Base-by-base conservation (phyloP, 108 stramenopile genomes). In the Mediolabrus comicus region DNA sequence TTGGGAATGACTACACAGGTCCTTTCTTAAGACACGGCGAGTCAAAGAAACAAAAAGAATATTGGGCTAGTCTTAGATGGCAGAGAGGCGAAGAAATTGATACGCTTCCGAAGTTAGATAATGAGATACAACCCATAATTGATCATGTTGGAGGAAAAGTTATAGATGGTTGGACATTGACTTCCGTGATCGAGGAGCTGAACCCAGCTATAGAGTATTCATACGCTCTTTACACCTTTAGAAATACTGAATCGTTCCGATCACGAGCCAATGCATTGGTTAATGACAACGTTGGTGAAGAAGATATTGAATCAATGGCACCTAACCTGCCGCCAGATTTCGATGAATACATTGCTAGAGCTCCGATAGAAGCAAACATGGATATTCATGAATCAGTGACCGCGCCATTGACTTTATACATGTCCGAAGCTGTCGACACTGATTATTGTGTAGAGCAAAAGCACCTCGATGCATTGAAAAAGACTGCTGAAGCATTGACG, bases 1-100 rank as follows among this genome's bases (percentile, higher is more conserved):
- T 86, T 71, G 89, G 89, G 9, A 90, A 90, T 67, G 89, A 90
- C 52, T 90, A 87, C 63, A 83, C 79, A 1, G 29, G 54, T 27
- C 72, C 77, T n/a, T 72, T 73, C 27, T 61, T 78, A 13, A 38
- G 58, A n/a, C 57, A 78, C 13, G 46, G 26, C 2, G 57, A 72
- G 30, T 12, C 26, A 30, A 8, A 10, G 55, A 64, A 62, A 17
- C 75, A 70, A 10, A 55, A 57, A 27, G 33, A 71, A 34, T 71
- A 57, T 31, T 71, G 69, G 69, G 19, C 71, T n/a, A 76, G 75
- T 25, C 4, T 76, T 0, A 43, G 34, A 22, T 76, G 75, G 75
- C 25, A 62, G 16, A 25, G 43, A 26, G 33, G 27, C 13, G 70
- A 55, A 2, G 75, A 54, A 13, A n/a, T n/a, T 12, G 75, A 36